A percentile compares a stretch with the other conserved stretches of the same genome.
phyloP scores from a whole-genome alignment of 2,329 filamentous ascomycete genomes.

The Clarireedia hainanense region DNA sequence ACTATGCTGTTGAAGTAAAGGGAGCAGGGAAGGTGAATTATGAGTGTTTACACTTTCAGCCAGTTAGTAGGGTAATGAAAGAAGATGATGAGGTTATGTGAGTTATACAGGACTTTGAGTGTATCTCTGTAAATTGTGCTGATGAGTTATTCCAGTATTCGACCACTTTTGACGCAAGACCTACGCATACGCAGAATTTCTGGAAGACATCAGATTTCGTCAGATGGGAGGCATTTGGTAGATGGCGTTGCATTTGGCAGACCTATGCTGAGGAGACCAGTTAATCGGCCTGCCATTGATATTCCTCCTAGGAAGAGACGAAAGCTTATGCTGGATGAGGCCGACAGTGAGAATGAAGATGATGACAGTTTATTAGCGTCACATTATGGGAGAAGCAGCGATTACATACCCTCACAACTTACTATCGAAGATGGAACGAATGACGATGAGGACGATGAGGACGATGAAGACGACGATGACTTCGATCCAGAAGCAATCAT shows the following conservation, averaged over 20 bases:
- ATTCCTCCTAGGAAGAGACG: conserved; percentile 69
- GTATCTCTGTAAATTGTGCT: conserved; percentile 3
- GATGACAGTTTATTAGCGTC: conserved; percentile 25
- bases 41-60: conserved; percentile 82
- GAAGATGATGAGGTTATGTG: conserved; percentile 80
- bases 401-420: conserved; percentile 23
- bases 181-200: conserved; percentile 62
- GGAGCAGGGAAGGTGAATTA: conserved; percentile 52
- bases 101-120: conserved; percentile 28
- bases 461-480: conserved; percentile 15
- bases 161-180: conserved; percentile 68
- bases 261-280: conserved; percentile 52
- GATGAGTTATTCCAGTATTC: conserved; percentile 48
- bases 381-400: conserved; percentile 6
- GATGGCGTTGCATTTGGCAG: conserved; percentile 82
- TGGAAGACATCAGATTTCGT: conserved; percentile 73
- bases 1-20: conserved; percentile 74
- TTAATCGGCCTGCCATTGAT: conserved; percentile 55
- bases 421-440: conserved; percentile 5
- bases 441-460: conserved; percentile 17
- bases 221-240: conserved; percentile 70
- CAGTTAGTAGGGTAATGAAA: conserved; percentile 60
- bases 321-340: conserved; percentile 40
- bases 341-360: conserved; percentile 33
- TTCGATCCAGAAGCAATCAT: conserved; percentile 19